Conservation (phyloP, 108 stramenopile genomes). For the Pseudonitzschia pungens region DNA sequence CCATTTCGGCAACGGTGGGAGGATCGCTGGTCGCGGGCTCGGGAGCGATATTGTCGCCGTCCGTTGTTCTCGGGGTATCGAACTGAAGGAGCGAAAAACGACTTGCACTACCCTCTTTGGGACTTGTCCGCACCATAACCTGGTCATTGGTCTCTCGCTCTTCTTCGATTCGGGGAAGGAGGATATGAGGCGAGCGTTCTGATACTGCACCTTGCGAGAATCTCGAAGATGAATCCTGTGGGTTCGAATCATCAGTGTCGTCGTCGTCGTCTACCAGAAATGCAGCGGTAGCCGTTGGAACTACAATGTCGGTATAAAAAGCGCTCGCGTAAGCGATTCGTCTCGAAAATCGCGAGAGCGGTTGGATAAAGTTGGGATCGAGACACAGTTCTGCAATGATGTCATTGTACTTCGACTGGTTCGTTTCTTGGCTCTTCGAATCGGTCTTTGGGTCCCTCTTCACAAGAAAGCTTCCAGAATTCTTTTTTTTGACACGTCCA, state of each 20-base stretch:
- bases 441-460: background rate
- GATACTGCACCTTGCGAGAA: no score
- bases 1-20: constrained; percentile 35
- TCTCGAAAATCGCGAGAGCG: constrained; percentile 47
- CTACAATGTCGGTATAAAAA: constrained; percentile 63
- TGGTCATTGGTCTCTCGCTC: no score
- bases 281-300: constrained; percentile 63
- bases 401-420: constrained; percentile 29
- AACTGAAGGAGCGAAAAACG: background rate
- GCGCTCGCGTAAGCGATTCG: constrained; percentile 71
- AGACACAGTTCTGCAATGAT: constrained; percentile 48
- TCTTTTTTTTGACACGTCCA: background rate
- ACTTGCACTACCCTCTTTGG: no score
- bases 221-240: background rate
- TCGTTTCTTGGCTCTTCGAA: background rate
- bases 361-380: constrained; percentile 34
- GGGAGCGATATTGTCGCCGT: background rate
- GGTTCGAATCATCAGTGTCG: background rate
- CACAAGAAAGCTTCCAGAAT: background rate
- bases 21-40: background rate
- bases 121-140: no score
- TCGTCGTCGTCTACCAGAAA: constrained; percentile 44
- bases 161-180: background rate
- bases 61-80: background rate
- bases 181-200: background rate